Percentiles rank a stretch among this genome's conserved stretches.
These are phyloP conservation scores for Penicillium olsonii DNA, from an alignment of 2,329 filamentous ascomycete genomes.

Conservation along the genomic window DNA sequence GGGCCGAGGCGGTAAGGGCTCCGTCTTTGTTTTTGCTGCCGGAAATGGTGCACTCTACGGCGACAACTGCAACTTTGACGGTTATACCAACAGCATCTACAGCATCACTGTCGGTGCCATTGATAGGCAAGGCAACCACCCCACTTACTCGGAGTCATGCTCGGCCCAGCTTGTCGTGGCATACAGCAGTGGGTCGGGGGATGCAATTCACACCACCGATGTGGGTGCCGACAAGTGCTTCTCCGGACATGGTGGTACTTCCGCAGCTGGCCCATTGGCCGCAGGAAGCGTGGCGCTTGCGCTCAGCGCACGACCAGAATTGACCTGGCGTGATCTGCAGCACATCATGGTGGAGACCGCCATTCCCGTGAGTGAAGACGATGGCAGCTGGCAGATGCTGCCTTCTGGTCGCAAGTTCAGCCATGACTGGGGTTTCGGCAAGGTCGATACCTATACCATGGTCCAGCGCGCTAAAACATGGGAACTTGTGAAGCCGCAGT, in stretches of 20 bases:
- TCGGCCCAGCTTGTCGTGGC: constrained; percentile 94
- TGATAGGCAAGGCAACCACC: constrained; percentile 81
- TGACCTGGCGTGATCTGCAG: constrained; percentile 93
- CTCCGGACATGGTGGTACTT: constrained; percentile 85
- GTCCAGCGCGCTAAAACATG: constrained; percentile 85
- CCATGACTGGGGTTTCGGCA: constrained; percentile 94
- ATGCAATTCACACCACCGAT: constrained; percentile 95
- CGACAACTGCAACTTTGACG: constrained; percentile 99
- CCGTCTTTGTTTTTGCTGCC: constrained; percentile 94
- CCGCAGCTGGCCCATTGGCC: constrained; percentile 88
- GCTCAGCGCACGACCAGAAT: constrained; percentile 78
- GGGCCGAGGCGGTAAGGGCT: constrained; percentile 78
- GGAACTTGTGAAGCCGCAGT: constrained; percentile 88
- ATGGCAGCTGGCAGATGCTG: constrained; percentile 78
- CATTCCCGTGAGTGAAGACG: constrained; percentile 72
- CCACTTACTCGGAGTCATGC: constrained; percentile 95
- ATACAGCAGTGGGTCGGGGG: constrained; percentile 86
- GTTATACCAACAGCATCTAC: constrained; percentile 99
- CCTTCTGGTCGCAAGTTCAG: constrained; percentile 82
- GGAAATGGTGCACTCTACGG: constrained; percentile 85
- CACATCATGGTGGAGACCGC: constrained; percentile 86
- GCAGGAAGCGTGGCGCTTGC: constrained; percentile 90
- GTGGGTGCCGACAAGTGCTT: constrained; percentile 82
- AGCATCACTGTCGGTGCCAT: constrained; percentile 95
- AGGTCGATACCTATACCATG: constrained; percentile 82